These are phyloP conservation scores for Cystofilobasidium capitatum DNA, from an alignment of 768 basidiomycete species.

Conservation along the genomic window DNA sequence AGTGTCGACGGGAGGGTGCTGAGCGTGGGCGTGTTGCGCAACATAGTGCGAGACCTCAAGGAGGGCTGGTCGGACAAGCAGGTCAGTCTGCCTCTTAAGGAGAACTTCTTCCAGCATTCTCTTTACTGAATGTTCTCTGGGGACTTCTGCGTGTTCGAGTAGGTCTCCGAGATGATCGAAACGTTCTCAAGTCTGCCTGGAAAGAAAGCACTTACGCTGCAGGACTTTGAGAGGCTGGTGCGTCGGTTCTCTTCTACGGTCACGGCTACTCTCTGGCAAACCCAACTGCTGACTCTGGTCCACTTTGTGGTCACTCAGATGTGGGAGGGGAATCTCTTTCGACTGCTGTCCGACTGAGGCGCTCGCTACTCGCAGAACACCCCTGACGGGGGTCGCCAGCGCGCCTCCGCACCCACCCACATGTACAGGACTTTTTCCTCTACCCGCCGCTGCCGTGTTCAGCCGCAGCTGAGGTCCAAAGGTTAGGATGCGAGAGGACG, in stretches of 20 bases:
- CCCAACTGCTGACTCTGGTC: neutral
- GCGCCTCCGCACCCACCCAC: no score
- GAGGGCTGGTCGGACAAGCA: slow-evolving; percentile 3
- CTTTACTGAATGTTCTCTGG: neutral
- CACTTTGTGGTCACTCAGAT: neutral
- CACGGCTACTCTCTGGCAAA: neutral
- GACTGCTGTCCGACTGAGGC: neutral
- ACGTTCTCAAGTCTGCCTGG: slow-evolving; percentile 8
- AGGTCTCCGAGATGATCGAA: slow-evolving; percentile 19
- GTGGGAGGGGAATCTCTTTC: slow-evolving; percentile 18
- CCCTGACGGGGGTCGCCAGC: no score
- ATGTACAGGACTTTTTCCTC: no score
- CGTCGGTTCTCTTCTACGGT: neutral
- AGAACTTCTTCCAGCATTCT: neutral
- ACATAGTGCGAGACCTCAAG: slow-evolving; percentile 4
- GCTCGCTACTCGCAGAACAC: no score
- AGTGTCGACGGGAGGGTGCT: neutral
- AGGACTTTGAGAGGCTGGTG: slow-evolving; percentile 18
- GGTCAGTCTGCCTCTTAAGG: neutral
- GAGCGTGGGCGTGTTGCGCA: neutral
- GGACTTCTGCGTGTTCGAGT: neutral
- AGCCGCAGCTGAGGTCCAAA: no score
- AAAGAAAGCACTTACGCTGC: neutral
- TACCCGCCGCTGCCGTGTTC: no score
- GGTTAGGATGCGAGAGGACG: no score